Evolutionary conservation across 768 basidiomycete species (phyloP), one percentile per base, ranked within the genome.

Genomic region (Leccinum incarnatum): DNA sequence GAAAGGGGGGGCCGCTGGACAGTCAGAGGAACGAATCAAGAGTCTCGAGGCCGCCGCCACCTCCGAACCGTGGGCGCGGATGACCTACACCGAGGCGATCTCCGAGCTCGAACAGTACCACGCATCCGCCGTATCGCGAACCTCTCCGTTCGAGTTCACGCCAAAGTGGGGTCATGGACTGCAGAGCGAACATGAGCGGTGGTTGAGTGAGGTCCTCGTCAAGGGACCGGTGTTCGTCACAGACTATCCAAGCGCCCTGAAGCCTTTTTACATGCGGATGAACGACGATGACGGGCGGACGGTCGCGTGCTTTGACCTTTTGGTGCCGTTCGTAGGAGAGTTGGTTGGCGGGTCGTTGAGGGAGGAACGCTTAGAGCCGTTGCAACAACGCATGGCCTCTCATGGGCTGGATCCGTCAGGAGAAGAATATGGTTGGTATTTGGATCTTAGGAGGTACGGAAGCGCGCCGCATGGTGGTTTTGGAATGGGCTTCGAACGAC

Each of bases 241-340:
- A 14, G 87, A 96, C 70, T 99, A 98, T 69, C 96, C 97, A 2
- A 73, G 79, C 5, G 53, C 69, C 2, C 72, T 93, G 61, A 99
- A 99, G 73, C 95, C 97, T 8, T 98, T 98, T 77, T 99, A 99
- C 76, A 98, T 98, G 97, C 85, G 91, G 36, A 70, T 69, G 45
- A 93, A 92, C 67, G 76, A 75, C 56, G 74, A 79, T 56, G 74
- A 79, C 42, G 73, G 72, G 47, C 62, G 67, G 60, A 89, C 92
- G 0, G 93, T 93, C 3, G 93, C 88, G n/a, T 98, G 96, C 75
- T 97, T 99, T 67, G 97, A 99, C 70, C 79, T 99, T 17, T 81
- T 99, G 54, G 85, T 98, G 5, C 97, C 96, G 0, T 75, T 81
- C 23, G 76, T 94, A 1, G 96, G 96, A 4, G 97, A 99, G 74